Base-by-base conservation (phyloP, 768 basidiomycete genomes). In the Calvatia gigantea region DNA sequence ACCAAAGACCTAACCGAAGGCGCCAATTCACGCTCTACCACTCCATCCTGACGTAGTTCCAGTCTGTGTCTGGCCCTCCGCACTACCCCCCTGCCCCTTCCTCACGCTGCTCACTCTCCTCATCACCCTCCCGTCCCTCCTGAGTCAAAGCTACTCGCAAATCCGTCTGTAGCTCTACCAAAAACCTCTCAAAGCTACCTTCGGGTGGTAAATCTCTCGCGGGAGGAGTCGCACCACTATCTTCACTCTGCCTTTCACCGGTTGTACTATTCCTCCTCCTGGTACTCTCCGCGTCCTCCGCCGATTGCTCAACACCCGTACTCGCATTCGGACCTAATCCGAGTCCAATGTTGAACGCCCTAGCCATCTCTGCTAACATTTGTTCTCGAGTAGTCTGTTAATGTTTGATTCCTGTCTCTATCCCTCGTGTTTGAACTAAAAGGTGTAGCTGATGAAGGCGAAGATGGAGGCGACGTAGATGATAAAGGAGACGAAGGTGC, bases 361-460 rank as follows among this genome's bases (percentile, higher is more conserved):
- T 75, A 23, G 87, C 86, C 86, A 91, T 90, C 67, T 91, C 89
- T 0, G 85, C 82, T 45, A 91, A 75, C 80, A 91, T 87, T 43
- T 83, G 69, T 61, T 89, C 85, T 39, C 88, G 68, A 50, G 86
- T 81, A 65, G n/a, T 88, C 81, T 42, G 71, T 66, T 14, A 70
- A 58, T 6, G 63, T 51, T 42, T 54, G 39, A 19, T 51, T 38
- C 33, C 31, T 54, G 46, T 39, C 52, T 43, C 52, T 45, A 12
- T 43, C 41, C 33, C 51, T 46, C 7, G 19, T 31, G 29, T 11
- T 47, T 9, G 19, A 19, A 42, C 23, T 12, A 41, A 12, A 45
- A 4, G 44, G 44, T 15, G 42, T 37, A 44, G 27, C 37, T 39
- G 21, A 43, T 32, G n/a, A 42, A 37, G 5, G 38, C 35, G 14